A percentile compares a stretch with the other conserved stretches of the same genome.
These are phyloP conservation scores for Collybia nuda DNA, from an alignment of 768 basidiomycete genomes.

Conservation along the genomic window DNA sequence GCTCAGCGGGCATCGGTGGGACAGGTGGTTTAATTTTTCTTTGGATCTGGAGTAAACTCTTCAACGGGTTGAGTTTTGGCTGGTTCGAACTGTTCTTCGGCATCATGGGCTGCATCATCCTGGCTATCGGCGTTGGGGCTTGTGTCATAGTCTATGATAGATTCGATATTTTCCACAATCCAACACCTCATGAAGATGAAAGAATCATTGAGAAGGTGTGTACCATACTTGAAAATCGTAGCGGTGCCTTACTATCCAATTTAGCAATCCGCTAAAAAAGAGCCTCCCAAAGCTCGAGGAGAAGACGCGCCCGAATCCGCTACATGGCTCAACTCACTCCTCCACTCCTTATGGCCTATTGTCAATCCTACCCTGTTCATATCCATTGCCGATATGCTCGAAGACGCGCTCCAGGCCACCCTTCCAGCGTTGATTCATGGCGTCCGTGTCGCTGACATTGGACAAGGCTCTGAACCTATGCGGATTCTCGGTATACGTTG, in stretches of 20 bases:
- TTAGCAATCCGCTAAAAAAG: too few species aligned
- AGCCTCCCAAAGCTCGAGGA: neutral
- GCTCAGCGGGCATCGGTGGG: constrained; percentile 24
- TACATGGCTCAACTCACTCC: constrained; percentile 65
- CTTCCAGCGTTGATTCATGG: constrained; percentile 51
- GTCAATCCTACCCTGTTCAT: constrained; percentile 68
- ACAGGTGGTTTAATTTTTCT: constrained; percentile 21
- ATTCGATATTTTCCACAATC: neutral
- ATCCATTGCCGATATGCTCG: constrained; percentile 59
- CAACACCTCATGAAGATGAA: neutral
- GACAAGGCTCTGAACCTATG: constrained; percentile 66
- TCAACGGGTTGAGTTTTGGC: constrained; percentile 13
- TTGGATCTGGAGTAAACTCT: constrained; percentile 17
- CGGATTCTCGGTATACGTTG: constrained; percentile 68
- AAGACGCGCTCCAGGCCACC: constrained; percentile 56
- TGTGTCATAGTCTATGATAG: constrained; percentile 21
- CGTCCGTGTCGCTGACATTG: constrained; percentile 72
- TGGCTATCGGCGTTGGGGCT: constrained; percentile 26
- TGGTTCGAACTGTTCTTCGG: constrained; percentile 19
- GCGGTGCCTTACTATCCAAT: neutral
- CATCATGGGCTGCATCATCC: constrained; percentile 20
- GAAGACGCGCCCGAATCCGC: constrained; percentile 32
- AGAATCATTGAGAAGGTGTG: constrained; percentile 1
- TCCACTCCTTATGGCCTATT: constrained; percentile 68
- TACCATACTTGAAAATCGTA: neutral